These are phyloP conservation scores for Naganishia vishniacii DNA, from an alignment of 768 basidiomycete species.

Conservation along the genomic window DNA sequence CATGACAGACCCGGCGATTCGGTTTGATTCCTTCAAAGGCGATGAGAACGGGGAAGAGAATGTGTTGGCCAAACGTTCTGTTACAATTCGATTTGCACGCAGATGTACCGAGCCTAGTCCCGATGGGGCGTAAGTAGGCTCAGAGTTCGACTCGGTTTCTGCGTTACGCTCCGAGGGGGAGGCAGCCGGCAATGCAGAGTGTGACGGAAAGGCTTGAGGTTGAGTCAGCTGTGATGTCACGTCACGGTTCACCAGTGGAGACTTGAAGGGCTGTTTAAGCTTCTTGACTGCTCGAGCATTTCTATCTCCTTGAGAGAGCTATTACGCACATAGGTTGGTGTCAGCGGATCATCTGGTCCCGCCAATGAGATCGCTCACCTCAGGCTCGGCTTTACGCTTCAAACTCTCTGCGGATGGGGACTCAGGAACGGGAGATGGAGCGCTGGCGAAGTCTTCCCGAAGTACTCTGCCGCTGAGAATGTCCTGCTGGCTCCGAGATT, in stretches of 20 bases:
- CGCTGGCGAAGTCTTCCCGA: neutral
- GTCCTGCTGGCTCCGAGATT: neutral
- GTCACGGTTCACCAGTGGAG: neutral
- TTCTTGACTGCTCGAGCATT: conserved; percentile 16
- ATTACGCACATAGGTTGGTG: neutral
- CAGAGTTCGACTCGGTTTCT: too few species aligned
- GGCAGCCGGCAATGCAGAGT: too few species aligned
- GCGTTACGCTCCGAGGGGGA: too few species aligned
- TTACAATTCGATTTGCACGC: neutral
- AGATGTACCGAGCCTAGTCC: conserved; percentile 1
- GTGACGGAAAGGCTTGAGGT: too few species aligned
- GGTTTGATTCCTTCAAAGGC: neutral
- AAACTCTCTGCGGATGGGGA: neutral
- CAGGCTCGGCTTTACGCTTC: neutral
- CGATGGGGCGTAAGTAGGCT: too few species aligned
- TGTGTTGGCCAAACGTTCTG: conserved; percentile 8
- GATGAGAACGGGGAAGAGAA: conserved; percentile 7
- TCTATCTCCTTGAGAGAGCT: neutral
- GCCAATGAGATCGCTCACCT: neutral
- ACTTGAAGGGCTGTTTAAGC: conserved; percentile 18
- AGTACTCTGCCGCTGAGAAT: neutral
- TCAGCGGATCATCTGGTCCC: too few species aligned
- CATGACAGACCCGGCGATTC: too few species aligned
- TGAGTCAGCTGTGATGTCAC: too few species aligned
- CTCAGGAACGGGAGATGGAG: neutral